Evolutionary conservation across 176 grass and related monocot species (phyloP).

Genomic region (Carex pumila): DNA sequence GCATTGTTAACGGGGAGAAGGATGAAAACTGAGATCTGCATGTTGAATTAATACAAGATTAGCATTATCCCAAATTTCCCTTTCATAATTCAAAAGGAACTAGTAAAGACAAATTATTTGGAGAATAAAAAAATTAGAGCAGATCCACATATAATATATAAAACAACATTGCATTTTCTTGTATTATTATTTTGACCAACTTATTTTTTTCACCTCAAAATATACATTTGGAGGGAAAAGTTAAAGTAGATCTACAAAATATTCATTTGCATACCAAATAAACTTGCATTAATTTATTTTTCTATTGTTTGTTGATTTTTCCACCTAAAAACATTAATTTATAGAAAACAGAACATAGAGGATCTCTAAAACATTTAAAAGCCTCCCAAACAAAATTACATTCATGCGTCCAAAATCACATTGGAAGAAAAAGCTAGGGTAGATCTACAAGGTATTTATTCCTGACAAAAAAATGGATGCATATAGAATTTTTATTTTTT

Average conservation of each 20-base stretch:
- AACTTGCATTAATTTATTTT: not conserved
- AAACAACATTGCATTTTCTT: not conserved
- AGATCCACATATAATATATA: not conserved
- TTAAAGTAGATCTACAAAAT: not conserved
- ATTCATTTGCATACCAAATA: not conserved
- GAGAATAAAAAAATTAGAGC: not conserved
- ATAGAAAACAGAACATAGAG: not conserved
- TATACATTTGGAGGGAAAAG: not conserved
- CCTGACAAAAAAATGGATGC: not conserved
- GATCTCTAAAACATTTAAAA: not conserved
- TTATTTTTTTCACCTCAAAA: not conserved
- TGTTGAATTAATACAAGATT: slow-evolving; percentile 5
- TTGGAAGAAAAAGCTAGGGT: not conserved
- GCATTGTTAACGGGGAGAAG: not conserved
- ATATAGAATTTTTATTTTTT: not conserved
- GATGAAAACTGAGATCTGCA: not conserved
- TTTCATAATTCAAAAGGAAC: not conserved
- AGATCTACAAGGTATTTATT: not conserved
- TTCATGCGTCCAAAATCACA: not conserved
- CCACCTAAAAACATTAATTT: not conserved
- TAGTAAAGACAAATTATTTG: not conserved
- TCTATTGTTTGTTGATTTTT: not conserved
- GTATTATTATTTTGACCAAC: not conserved
- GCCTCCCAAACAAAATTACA: not conserved
- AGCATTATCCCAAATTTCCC: not conserved